Base-by-base conservation (phyloP, 352 stramenopile genomes). In the Phytopythium sindhum region DNA sequence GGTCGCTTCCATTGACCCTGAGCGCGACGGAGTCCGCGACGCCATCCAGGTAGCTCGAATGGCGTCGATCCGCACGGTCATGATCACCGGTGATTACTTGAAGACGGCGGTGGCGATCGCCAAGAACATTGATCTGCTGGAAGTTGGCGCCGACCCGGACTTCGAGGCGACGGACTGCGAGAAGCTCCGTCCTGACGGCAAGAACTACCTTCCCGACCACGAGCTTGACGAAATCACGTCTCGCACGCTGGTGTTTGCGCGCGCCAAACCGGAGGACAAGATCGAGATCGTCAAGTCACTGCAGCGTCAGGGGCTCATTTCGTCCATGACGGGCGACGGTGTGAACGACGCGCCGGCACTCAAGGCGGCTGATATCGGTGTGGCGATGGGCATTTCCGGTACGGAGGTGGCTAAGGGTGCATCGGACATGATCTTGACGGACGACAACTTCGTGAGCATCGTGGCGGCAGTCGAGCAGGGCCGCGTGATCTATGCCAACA, bases 391-490 rank as follows among this genome's bases (percentile, higher is more conserved):
- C 37, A 93, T 99, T 64, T 94, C 95, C 8, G 97, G 97, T 39
- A 99, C 97, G 8, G 89, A 99, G 75, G 97, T 99, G 47, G 97
- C 97, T 2, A 99, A 99, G 77, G 95, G 98, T 58, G 97, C 97
- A 2, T 98, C 96, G 0, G 96, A 99, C 66, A 99, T 99, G 73
- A 97, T 99, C 52, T 74, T 99, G 39, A 86, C 98, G 3, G 97
- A 99, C 75, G 97, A 99, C 78, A 99, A 98, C 67, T 99, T 99
- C 75, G 86, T 86, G 28, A 99, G 95, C 35, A 99, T 99, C 66
- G 96, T 99, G 17, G 83, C 95, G 10, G 97, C 96, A 12, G 94
- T 99, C 44, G 89, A 98, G 58, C 98, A 97, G 74, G 97, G 97
- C 21, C 84, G 97, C 24, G 95, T 95, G 54, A 98, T 99, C 28